Conservation (phyloP, 345 rosid species). For the Bretschneidera sinensis region DNA sequence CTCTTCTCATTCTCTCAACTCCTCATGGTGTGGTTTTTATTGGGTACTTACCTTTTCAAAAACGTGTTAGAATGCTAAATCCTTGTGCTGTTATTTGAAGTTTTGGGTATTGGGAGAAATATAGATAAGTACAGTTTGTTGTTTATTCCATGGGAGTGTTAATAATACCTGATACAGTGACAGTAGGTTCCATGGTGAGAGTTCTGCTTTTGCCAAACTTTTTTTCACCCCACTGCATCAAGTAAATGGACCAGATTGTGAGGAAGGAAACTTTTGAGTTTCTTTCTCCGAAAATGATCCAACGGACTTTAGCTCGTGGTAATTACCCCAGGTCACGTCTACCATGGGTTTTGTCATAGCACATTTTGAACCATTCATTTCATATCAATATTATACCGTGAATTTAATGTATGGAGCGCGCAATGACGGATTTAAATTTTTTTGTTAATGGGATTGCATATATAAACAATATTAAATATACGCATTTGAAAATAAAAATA, state of each 20-base stretch:
- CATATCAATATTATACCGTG: too few relatives aligned
- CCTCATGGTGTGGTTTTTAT: constrained; percentile 63
- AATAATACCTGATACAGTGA: constrained; percentile 8
- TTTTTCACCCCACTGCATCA: too few relatives aligned
- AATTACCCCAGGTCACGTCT: too few relatives aligned
- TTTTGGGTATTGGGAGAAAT: constrained; percentile 1
- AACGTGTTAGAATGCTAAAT: constrained; percentile 48
- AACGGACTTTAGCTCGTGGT: too few relatives aligned
- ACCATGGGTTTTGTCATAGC: too few relatives aligned
- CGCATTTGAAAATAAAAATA: too few relatives aligned
- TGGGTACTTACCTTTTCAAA: constrained; percentile 60
- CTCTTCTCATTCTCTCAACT: constrained; percentile 56
- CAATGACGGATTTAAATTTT: too few relatives aligned
- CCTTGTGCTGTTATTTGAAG: neutral
- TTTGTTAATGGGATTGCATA: too few relatives aligned
- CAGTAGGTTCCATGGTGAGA: neutral
- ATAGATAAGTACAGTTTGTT: neutral
- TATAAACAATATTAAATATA: too few relatives aligned
- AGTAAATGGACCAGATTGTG: constrained; percentile 1
- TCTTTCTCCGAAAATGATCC: too few relatives aligned
- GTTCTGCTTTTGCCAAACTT: neutral
- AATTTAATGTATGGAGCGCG: too few relatives aligned
- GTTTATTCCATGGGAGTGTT: constrained; percentile 14
- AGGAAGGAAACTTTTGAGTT: neutral
- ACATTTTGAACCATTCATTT: too few relatives aligned